Evolutionary conservation across 2,329 filamentous ascomycete species (phyloP).

Genomic region (Leptographium lundbergii): DNA sequence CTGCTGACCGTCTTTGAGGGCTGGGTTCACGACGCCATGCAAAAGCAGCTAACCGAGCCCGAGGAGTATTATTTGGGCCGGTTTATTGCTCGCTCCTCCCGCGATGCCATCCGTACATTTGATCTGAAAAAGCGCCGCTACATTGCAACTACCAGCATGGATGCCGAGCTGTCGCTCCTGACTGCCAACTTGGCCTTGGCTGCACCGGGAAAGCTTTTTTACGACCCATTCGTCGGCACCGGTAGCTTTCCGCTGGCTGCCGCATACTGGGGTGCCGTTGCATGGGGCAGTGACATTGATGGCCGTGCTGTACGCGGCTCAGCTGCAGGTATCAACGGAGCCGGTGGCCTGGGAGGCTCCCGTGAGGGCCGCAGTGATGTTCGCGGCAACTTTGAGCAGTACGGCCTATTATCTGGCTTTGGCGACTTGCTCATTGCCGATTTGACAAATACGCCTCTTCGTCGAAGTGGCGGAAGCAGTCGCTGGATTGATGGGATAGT

Average conservation of each 20-base stretch:
- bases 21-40: slow-evolving; percentile 47
- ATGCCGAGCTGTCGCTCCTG: slow-evolving; percentile 80
- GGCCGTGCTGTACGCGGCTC: slow-evolving; percentile 74
- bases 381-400: slow-evolving; percentile 70
- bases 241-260: slow-evolving; percentile 86
- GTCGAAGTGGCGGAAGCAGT: slow-evolving; percentile 16
- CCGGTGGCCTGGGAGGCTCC: slow-evolving; percentile 9
- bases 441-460: slow-evolving; percentile 73
- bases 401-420: slow-evolving; percentile 52
- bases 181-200: slow-evolving; percentile 86
- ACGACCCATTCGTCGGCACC: slow-evolving; percentile 92
- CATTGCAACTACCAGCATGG: slow-evolving; percentile 95
- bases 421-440: slow-evolving; percentile 77
- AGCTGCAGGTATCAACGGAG: slow-evolving; percentile 30
- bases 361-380: slow-evolving; percentile 29
- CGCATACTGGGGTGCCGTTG: slow-evolving; percentile 75
- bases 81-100: slow-evolving; percentile 50
- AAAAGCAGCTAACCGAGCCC: slow-evolving; percentile 37
- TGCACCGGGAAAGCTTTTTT: slow-evolving; percentile 71
- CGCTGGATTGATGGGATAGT: slow-evolving; percentile 77
- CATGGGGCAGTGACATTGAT: slow-evolving; percentile 87
- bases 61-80: slow-evolving; percentile 59
- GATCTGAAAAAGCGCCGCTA: slow-evolving; percentile 89
- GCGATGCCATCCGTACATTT: slow-evolving; percentile 58
- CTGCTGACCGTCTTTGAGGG: slow-evolving; percentile 76